Evolutionary conservation across 1,139 yeast genomes (phyloP).

Genomic region (Pichia sp.): DNA sequence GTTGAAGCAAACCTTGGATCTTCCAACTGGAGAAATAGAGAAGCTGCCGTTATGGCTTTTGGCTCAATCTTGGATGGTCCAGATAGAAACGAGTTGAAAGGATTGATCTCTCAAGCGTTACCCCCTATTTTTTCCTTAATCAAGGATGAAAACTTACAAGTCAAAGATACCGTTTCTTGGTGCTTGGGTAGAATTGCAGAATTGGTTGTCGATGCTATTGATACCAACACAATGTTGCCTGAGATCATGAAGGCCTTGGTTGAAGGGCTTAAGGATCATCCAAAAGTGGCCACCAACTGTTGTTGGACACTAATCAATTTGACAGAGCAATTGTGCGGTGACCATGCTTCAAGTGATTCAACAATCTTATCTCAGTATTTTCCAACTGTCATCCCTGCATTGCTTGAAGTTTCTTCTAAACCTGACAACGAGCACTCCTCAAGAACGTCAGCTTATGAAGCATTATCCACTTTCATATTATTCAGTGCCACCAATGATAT

Average conservation of each 20-base stretch:
- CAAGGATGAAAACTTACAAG: conserved; percentile 72
- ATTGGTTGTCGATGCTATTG: conserved; percentile 73
- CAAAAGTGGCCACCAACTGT: conserved; percentile 90
- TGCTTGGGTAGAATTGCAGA: conserved; percentile 96
- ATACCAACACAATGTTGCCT: conserved; percentile 59
- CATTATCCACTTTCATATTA: conserved; percentile 75
- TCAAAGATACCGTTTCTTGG: conserved; percentile 97
- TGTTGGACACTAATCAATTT: conserved; percentile 96
- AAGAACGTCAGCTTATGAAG: conserved; percentile 96
- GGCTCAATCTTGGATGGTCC: conserved; percentile 97
- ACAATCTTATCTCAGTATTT: conserved; percentile 75
- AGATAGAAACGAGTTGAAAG: conserved; percentile 62
- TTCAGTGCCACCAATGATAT: conserved; percentile 70
- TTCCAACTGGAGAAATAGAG: conserved; percentile 78
- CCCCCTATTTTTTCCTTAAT: conserved; percentile 71
- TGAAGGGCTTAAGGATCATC: conserved; percentile 79
- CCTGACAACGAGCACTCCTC: conserved; percentile 79
- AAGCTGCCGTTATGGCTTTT: conserved; percentile 98
- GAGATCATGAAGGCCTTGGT: conserved; percentile 67
- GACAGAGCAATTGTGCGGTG: conserved; percentile 72
- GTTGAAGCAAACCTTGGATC: conserved; percentile 68
- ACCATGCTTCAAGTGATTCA: conserved; percentile 33
- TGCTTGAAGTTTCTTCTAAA: conserved; percentile 64
- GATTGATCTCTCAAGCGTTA: conserved; percentile 74
- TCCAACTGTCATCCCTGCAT: conserved; percentile 59